Evolutionary conservation across 179 eudicot genomes (phyloP).

Genomic region (Heliamphora ciliata): DNA sequence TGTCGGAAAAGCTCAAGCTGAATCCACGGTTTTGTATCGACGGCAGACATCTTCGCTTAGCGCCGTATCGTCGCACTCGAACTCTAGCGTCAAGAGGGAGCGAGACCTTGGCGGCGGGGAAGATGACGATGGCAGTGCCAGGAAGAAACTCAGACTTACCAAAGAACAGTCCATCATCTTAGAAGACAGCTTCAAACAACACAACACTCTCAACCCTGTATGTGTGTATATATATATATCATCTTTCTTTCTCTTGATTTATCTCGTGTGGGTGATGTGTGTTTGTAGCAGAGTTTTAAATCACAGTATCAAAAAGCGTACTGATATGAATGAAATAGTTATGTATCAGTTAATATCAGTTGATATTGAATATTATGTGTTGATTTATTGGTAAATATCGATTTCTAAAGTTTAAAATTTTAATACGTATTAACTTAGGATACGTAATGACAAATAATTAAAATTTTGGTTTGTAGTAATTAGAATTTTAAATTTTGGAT

Average conservation of each 20-base stretch:
- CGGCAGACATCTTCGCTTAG: slow-evolving; percentile 19
- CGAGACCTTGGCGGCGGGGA: slow-evolving; percentile 20
- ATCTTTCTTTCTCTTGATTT: neutral
- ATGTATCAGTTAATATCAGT: too few relatives aligned
- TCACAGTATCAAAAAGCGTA: too few relatives aligned
- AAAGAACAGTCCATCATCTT: slow-evolving; percentile 40
- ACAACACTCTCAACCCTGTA: slow-evolving; percentile 52
- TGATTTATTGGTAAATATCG: too few relatives aligned
- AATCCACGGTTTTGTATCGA: neutral
- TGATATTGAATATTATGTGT: too few relatives aligned
- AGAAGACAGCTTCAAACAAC: slow-evolving; percentile 50
- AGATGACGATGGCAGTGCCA: slow-evolving; percentile 29
- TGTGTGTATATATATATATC: neutral
- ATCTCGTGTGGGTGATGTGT: neutral
- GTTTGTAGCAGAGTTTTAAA: too few relatives aligned
- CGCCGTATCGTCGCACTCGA: slow-evolving; percentile 18
- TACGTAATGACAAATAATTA: too few relatives aligned
- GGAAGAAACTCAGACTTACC: slow-evolving; percentile 53
- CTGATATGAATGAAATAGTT: too few relatives aligned
- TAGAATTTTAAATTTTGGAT: too few relatives aligned
- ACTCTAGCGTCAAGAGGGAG: slow-evolving; percentile 29
- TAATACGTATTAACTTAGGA: too few relatives aligned
- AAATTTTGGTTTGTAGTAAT: too few relatives aligned
- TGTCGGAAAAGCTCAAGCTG: too few relatives aligned
- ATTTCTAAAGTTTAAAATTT: too few relatives aligned